Conservation (phyloP, 2,329 filamentous ascomycete species). For the Sporothrix mexicana region DNA sequence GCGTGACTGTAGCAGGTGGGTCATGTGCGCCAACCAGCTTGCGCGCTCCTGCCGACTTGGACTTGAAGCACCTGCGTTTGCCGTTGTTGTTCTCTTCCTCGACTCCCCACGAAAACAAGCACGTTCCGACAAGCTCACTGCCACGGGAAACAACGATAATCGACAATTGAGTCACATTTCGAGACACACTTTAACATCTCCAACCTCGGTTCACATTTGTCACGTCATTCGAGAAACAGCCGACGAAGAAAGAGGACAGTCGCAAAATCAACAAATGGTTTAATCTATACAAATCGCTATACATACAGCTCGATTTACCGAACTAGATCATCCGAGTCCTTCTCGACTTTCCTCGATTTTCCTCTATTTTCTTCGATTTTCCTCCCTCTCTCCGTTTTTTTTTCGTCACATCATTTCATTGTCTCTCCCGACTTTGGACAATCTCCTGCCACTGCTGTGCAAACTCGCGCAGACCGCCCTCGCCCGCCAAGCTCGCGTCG, state of each 20-base stretch:
- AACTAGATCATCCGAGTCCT: not conserved
- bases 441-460: slow-evolving; percentile 74
- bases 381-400: not conserved
- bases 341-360: not conserved
- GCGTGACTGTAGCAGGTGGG: not conserved
- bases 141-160: not conserved
- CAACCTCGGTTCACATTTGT: not conserved
- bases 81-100: not conserved
- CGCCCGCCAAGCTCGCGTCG: slow-evolving; percentile 68
- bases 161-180: not conserved
- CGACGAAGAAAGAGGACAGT: not conserved
- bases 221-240: not conserved
- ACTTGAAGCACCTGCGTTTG: not conserved
- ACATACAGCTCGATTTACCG: not conserved
- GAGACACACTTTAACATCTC: not conserved
- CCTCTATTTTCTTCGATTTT: no score
- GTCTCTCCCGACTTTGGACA: slow-evolving; percentile 37
- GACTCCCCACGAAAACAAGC: not conserved
- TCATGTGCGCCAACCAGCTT: not conserved
- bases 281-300: not conserved
- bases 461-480: slow-evolving; percentile 82
- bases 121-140: not conserved
- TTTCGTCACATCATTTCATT: not conserved
- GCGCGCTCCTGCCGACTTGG: slow-evolving; percentile 5
- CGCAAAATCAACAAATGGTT: not conserved